Percentiles rank a stretch among this genome's conserved stretches.
Conservation (phyloP, 2,329 filamentous ascomycete species). For the Leptodontidium sp. region DNA sequence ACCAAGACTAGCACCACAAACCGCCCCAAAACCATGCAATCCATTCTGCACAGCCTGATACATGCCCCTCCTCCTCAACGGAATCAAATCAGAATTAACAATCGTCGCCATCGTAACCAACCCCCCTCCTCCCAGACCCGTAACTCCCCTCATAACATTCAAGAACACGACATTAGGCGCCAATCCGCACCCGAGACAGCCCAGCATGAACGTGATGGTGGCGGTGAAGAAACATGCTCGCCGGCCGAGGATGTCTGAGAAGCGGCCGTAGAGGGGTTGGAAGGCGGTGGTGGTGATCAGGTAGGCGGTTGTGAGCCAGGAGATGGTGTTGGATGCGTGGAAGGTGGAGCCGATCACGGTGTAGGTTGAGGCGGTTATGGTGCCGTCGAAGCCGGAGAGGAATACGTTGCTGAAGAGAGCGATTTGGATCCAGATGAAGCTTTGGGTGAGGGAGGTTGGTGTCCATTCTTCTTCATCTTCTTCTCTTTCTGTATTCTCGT, state of each 20-base stretch:
- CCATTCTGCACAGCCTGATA: conserved; percentile 69
- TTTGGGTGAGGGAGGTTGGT: conserved; percentile 34
- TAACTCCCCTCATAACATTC: conserved; percentile 70
- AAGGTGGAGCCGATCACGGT: conserved; percentile 80
- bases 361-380: conserved; percentile 77
- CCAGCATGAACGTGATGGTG: conserved; percentile 66
- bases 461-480: not conserved
- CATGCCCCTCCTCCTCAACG: conserved; percentile 62
- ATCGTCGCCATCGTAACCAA: conserved; percentile 73
- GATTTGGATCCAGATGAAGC: conserved; percentile 66
- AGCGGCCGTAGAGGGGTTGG: conserved; percentile 74
- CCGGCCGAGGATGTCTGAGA: conserved; percentile 75
- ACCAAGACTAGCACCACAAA: conserved; percentile 69
- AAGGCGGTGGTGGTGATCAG: conserved; percentile 76
- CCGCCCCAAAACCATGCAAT: conserved; percentile 67
- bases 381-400: conserved; percentile 73
- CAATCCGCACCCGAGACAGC: conserved; percentile 71
- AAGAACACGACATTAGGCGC: conserved; percentile 65
- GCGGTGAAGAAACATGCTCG: conserved; percentile 70
- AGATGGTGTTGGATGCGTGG: conserved; percentile 74
- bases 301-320: conserved; percentile 79
- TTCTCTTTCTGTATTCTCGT: not conserved
- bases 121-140: conserved; percentile 74
- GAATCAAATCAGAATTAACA: conserved; percentile 71
- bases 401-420: conserved; percentile 72